Percentiles rank a stretch among this genome's conserved stretches.
phyloP scores from a whole-genome alignment of 805 yeast species.

The Groenewaldozyma tartarivorans region DNA sequence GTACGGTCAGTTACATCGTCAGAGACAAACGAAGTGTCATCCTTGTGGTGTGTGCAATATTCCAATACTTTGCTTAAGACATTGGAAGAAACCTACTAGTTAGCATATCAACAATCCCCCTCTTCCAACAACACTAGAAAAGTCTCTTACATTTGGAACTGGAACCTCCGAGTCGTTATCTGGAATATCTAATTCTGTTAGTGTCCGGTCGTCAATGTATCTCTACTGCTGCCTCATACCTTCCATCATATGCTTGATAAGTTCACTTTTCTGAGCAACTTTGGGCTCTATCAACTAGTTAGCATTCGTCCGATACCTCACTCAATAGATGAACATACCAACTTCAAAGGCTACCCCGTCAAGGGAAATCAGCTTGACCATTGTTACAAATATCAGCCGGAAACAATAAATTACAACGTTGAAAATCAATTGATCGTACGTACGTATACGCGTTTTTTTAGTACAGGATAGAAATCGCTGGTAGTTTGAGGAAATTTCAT shows the following conservation, averaged over 20 bases:
- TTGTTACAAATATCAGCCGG: conserved; percentile 8
- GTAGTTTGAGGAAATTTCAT: too few relatives aligned
- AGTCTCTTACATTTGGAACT: conserved; percentile 66
- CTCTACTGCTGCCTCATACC: conserved; percentile 36
- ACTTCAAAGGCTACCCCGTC: conserved; percentile 76
- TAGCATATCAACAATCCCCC: background rate
- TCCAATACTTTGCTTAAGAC: conserved; percentile 81
- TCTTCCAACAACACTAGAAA: background rate
- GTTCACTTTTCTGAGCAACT: conserved; percentile 78
- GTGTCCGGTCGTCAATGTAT: too few relatives aligned
- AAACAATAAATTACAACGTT: too few relatives aligned
- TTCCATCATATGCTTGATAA: conserved; percentile 78
- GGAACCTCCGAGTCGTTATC: conserved; percentile 71
- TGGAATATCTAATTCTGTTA: conserved; percentile 25
- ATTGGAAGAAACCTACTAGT: conserved; percentile 38
- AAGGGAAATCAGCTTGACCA: conserved; percentile 49
- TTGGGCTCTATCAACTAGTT: conserved; percentile 31
- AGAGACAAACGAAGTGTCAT: conserved; percentile 55
- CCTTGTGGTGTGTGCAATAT: conserved; percentile 91
- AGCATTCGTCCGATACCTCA: conserved; percentile 1
- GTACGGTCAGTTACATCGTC: conserved; percentile 60
- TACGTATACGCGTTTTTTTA: too few relatives aligned
- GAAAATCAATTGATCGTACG: too few relatives aligned
- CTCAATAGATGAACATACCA: conserved; percentile 29
- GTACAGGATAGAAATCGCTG: too few relatives aligned